Conservation (phyloP, 768 basidiomycete genomes). For the Suillus fuscotomentosus region DNA sequence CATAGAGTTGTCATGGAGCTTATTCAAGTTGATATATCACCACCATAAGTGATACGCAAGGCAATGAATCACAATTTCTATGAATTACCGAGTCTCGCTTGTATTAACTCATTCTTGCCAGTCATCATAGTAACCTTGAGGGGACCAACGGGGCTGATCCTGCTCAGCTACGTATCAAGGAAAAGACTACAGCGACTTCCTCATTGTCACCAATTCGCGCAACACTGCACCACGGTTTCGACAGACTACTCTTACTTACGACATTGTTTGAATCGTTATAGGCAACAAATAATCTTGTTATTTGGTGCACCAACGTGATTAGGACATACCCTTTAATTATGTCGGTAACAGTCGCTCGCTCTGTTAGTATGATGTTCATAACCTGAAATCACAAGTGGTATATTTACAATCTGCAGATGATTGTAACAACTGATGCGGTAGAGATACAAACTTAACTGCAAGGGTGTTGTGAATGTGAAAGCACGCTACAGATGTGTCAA, state of each 20-base stretch:
- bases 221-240: neutral
- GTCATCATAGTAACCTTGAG: neutral
- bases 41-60: neutral
- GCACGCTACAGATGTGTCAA: neutral
- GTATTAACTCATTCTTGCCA: neutral
- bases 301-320: neutral
- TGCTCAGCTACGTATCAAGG: neutral
- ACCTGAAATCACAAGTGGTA: neutral
- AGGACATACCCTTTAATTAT: neutral
- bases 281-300: neutral
- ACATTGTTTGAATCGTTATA: neutral
- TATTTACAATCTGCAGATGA: neutral
- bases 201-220: neutral
- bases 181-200: neutral
- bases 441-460: neutral
- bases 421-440: neutral
- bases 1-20: no score
- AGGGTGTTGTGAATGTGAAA: neutral
- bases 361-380: neutral
- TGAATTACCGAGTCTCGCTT: neutral
- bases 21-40: no score
- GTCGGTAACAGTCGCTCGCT: no score
- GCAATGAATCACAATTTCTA: no score
- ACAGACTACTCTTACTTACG: neutral
- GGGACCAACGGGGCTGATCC: neutral